These are phyloP conservation scores for Knoxdaviesia capensis DNA, from an alignment of 2,329 filamentous ascomycete genomes.

Conservation along the genomic window DNA sequence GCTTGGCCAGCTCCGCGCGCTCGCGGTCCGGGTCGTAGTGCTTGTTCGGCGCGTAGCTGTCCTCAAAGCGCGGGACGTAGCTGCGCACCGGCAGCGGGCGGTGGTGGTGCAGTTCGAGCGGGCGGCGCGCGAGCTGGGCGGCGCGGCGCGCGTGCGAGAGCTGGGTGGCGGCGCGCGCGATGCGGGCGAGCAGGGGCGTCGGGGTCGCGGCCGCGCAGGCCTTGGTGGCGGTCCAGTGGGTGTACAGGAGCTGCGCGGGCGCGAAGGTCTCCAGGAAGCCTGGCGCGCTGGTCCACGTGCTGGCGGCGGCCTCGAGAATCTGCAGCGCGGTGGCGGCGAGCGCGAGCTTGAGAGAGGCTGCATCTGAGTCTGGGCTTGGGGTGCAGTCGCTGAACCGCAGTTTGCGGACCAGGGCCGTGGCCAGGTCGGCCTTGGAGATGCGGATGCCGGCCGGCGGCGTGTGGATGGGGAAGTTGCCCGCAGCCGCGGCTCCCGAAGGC, in stretches of 20 bases:
- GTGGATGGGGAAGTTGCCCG: slow-evolving; percentile 42
- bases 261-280: slow-evolving; percentile 52
- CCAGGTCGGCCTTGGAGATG: slow-evolving; percentile 17
- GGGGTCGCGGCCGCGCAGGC: slow-evolving; percentile 16
- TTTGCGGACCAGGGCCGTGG: slow-evolving; percentile 23
- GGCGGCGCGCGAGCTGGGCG: slow-evolving; percentile 47
- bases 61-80: slow-evolving; percentile 86
- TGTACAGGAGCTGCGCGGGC: slow-evolving; percentile 40
- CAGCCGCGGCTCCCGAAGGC: slow-evolving; percentile 13
- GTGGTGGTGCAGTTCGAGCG: slow-evolving; percentile 78
- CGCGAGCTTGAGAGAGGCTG: slow-evolving; percentile 27
- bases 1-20: slow-evolving; percentile 64
- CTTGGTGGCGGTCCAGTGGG: slow-evolving; percentile 27
- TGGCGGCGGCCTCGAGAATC: slow-evolving; percentile 46
- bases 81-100: slow-evolving; percentile 72
- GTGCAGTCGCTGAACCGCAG: slow-evolving; percentile 40
- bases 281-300: slow-evolving; percentile 52
- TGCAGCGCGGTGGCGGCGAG: slow-evolving; percentile 41
- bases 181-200: slow-evolving; percentile 16
- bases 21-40: slow-evolving; percentile 95
- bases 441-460: slow-evolving; percentile 30
- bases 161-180: slow-evolving; percentile 21
- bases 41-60: slow-evolving; percentile 80
- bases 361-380: slow-evolving; percentile 4
- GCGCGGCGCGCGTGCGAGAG: slow-evolving; percentile 35